A percentile compares a stretch with the other conserved stretches of the same genome.
phyloP scores from a whole-genome alignment of 1,284 basidiomycete genomes.

The Tilletia indica region DNA sequence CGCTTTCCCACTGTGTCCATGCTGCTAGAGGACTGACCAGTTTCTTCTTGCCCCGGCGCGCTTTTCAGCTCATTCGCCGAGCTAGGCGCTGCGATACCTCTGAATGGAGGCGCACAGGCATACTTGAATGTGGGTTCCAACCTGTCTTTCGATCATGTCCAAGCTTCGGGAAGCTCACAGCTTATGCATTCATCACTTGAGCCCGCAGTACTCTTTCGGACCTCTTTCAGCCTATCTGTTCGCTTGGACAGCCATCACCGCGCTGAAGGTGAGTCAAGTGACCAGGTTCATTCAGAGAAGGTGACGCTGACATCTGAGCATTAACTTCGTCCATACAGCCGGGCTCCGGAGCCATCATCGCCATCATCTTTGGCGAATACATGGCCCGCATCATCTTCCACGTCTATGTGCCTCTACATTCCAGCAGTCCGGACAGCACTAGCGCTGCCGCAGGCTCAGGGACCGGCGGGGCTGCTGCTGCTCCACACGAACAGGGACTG shows the following conservation, averaged over 20 bases:
- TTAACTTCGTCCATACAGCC: constrained; percentile 49
- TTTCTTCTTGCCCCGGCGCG: constrained; percentile 66
- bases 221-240: constrained; percentile 64
- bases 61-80: constrained; percentile 73
- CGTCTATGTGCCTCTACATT: constrained; percentile 31
- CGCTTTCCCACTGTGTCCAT: background rate
- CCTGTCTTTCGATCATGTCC: background rate
- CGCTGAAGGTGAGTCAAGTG: constrained; percentile 39
- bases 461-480: constrained; percentile 59
- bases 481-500: constrained; percentile 67
- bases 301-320: too few relatives aligned
- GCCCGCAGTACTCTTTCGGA: constrained; percentile 66
- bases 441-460: constrained; percentile 23
- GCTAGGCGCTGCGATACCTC: constrained; percentile 59
- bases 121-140: constrained; percentile 63
- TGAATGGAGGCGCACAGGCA: constrained; percentile 63
- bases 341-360: constrained; percentile 64
- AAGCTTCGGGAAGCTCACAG: background rate
- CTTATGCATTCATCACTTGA: background rate
- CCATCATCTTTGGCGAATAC: constrained; percentile 69
- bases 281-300: background rate
- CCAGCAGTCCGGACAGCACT: constrained; percentile 5
- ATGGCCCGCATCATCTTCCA: constrained; percentile 65
- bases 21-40: background rate
- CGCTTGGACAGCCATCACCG: constrained; percentile 56